A percentile compares a stretch with the other conserved stretches of the same genome.
These are phyloP conservation scores for Fusarium xylarioides DNA, from an alignment of 2,329 filamentous ascomycete genomes.

Conservation along the genomic window DNA sequence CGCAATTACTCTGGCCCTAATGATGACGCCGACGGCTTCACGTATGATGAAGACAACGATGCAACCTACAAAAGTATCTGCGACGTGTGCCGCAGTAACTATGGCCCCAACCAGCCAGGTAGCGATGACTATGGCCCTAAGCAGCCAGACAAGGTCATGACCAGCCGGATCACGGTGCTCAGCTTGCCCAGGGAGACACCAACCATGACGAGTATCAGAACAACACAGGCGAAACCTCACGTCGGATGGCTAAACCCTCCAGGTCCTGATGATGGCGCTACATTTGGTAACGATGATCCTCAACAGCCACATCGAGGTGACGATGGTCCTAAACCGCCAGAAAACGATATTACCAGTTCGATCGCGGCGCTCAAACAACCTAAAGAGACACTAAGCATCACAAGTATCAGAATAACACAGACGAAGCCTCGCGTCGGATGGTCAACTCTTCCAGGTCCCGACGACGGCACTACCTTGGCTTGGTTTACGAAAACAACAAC, in stretches of 20 bases:
- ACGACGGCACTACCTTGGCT: background rate
- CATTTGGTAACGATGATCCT: background rate
- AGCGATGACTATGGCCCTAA: background rate
- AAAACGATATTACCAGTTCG: background rate
- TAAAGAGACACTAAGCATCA: background rate
- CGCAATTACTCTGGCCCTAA: too few relatives aligned
- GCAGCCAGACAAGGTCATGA: background rate
- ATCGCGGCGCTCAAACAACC: background rate
- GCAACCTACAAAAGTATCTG: background rate
- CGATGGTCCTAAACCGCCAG: background rate
- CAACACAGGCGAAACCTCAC: background rate
- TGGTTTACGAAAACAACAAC: background rate
- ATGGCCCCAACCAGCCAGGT: background rate
- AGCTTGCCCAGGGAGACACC: background rate
- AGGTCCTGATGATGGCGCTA: background rate
- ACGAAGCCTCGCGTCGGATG: background rate
- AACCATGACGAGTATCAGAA: background rate
- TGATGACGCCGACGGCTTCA: background rate
- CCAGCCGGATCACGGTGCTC: background rate
- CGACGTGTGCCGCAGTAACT: background rate
- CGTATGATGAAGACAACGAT: background rate
- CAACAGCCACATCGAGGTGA: background rate
- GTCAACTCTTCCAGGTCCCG: background rate
- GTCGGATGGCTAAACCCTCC: background rate
- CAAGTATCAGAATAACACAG: background rate